Conservation (phyloP, 768 basidiomycete genomes). For the Amanita fuliginea region DNA sequence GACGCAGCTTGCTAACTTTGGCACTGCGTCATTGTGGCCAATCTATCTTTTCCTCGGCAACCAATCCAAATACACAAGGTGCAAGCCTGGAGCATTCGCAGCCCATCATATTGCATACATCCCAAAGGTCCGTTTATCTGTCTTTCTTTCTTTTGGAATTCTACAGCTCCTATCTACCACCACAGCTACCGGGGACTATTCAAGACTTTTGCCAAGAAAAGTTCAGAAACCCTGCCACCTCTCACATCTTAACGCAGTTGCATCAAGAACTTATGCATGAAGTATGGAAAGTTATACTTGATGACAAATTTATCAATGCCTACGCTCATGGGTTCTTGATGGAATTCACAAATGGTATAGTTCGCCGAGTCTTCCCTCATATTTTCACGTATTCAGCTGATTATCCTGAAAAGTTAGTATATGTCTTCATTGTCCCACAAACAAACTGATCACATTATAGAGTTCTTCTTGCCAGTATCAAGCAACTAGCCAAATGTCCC, state of each 20-base stretch:
- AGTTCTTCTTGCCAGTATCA: conserved; percentile 18
- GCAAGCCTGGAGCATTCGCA: conserved; percentile 3
- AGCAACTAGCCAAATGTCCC: conserved; percentile 23
- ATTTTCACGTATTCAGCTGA: conserved; percentile 26
- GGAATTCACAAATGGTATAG: conserved; percentile 18
- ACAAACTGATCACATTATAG: conserved; percentile 8
- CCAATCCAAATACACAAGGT: not conserved
- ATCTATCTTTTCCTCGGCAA: not conserved
- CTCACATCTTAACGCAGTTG: conserved; percentile 14
- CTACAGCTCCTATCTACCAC: too few species aligned
- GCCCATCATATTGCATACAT: conserved; percentile 29
- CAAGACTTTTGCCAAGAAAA: conserved; percentile 10
- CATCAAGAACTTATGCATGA: conserved; percentile 22
- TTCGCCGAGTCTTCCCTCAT: conserved; percentile 19
- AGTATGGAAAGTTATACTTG: conserved; percentile 20
- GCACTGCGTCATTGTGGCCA: not conserved
- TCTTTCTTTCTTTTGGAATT: not conserved
- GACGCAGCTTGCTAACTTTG: not conserved
- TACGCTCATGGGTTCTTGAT: conserved; percentile 22
- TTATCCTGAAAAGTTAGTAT: conserved; percentile 27
- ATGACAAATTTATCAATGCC: conserved; percentile 21
- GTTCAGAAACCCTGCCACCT: not conserved
- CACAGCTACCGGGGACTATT: conserved; percentile 18
- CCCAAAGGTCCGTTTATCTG: conserved; percentile 18
- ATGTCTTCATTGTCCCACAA: not conserved